phyloP scores from a whole-genome alignment of 768 basidiomycete species.

The Leccinum uliginosum region DNA sequence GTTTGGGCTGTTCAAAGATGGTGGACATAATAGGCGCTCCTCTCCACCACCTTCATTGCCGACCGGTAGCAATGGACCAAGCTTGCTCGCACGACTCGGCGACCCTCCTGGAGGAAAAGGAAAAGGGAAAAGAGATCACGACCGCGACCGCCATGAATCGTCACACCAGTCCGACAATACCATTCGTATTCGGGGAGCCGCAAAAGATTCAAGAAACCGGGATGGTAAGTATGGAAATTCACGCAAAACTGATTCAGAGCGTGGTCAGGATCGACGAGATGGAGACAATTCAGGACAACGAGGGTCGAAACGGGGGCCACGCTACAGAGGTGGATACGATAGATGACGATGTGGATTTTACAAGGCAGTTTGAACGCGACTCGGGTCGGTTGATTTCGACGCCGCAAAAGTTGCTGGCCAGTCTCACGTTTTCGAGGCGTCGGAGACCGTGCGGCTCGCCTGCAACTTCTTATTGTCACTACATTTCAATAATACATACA shows the following conservation, averaged over 20 bases:
- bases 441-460: constrained; percentile 5
- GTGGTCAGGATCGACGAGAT: constrained; percentile 18
- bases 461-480: neutral
- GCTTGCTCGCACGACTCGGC: constrained; percentile 35
- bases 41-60: constrained; percentile 11
- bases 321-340: constrained; percentile 45
- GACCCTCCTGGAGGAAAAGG: constrained; percentile 8
- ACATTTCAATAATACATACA: neutral
- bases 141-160: constrained; percentile 4
- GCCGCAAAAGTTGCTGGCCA: neutral
- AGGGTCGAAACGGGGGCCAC: constrained; percentile 34
- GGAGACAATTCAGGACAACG: constrained; percentile 21
- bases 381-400: too few species aligned
- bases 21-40: constrained; percentile 22
- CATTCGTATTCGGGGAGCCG: constrained; percentile 31
- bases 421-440: neutral
- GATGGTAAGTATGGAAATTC: constrained; percentile 9
- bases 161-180: constrained; percentile 4
- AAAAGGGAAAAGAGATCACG: constrained; percentile 3
- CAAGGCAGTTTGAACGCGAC: neutral
- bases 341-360: constrained; percentile 47
- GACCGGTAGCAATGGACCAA: constrained; percentile 20
- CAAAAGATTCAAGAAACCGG: constrained; percentile 13
- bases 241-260: constrained; percentile 11
- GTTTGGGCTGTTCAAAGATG: constrained; percentile 35